These are phyloP conservation scores for Dissoconium aciculare DNA, from an alignment of 2,329 filamentous ascomycete genomes.

Conservation along the genomic window DNA sequence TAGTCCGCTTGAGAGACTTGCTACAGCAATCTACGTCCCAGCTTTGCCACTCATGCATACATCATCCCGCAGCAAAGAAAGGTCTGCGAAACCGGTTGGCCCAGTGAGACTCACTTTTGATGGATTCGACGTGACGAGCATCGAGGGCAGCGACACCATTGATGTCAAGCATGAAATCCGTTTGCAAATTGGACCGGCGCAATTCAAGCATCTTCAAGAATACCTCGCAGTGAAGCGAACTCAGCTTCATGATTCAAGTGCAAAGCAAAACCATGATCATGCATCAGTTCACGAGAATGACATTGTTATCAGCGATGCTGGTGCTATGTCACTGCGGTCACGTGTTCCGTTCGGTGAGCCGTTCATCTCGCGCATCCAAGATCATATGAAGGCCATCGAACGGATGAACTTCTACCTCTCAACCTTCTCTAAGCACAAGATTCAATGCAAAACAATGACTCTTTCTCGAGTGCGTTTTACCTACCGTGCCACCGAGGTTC, in stretches of 20 bases:
- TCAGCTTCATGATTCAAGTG: too few species aligned
- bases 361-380: conserved; percentile 43
- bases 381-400: conserved; percentile 51
- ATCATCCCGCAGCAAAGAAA: too few species aligned
- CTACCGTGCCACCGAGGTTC: conserved; percentile 36
- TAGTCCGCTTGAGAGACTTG: too few species aligned
- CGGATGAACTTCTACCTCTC: conserved; percentile 56
- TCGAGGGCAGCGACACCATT: too few species aligned
- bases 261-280: too few species aligned
- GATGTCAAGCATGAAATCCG: too few species aligned
- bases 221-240: conserved; percentile 27
- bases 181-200: conserved; percentile 23
- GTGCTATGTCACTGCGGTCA: conserved; percentile 49
- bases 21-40: too few species aligned
- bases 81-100: too few species aligned
- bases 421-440: conserved; percentile 44
- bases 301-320: conserved; percentile 46
- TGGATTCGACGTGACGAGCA: too few species aligned
- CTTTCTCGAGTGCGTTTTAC: conserved; percentile 51
- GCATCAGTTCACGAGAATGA: too few species aligned
- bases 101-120: too few species aligned
- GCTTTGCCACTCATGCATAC: too few species aligned
- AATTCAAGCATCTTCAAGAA: conserved; percentile 25
- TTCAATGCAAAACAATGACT: conserved; percentile 44
- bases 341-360: conserved; percentile 44